Percentiles rank a stretch among this genome's conserved stretches.
These are phyloP conservation scores for Canna indica DNA, from an alignment of 176 grass and related monocot species.

Conservation along the genomic window DNA sequence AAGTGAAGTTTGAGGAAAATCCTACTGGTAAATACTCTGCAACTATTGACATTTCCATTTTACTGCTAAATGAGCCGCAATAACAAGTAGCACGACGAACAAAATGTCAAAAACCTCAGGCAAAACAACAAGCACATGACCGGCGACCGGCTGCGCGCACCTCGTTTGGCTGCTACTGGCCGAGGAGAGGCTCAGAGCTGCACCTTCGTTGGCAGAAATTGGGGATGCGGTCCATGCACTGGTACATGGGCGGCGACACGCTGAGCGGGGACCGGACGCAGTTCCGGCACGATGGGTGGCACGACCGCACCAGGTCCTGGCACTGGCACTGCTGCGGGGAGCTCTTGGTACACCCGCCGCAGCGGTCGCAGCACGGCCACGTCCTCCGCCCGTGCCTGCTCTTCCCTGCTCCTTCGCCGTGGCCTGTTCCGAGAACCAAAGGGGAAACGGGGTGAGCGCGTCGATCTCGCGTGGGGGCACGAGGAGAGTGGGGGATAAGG, in stretches of 20 bases:
- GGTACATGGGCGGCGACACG: slow-evolving; percentile 55
- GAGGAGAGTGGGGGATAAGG: background rate
- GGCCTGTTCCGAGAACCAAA: slow-evolving; percentile 12
- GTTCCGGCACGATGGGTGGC: slow-evolving; percentile 70
- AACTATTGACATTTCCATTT: background rate
- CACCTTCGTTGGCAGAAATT: slow-evolving; percentile 50
- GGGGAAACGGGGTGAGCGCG: background rate
- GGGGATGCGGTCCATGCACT: slow-evolving; percentile 58
- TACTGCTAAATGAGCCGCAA: no score
- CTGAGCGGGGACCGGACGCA: slow-evolving; percentile 56
- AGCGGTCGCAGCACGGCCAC: slow-evolving; percentile 75
- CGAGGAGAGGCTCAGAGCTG: background rate
- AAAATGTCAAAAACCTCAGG: background rate
- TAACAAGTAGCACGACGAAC: no score
- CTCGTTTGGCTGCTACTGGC: background rate
- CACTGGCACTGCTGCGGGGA: slow-evolving; percentile 41
- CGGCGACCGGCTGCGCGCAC: no score
- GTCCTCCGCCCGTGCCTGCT: background rate
- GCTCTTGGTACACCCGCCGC: slow-evolving; percentile 58
- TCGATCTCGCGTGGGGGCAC: background rate
- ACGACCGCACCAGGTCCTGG: slow-evolving; percentile 42
- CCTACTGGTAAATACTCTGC: no score
- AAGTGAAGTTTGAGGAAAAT: no score
- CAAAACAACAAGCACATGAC: background rate
- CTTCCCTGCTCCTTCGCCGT: background rate